Conservation (phyloP, 129 eudicot species). For the Artemisia tridentata region DNA sequence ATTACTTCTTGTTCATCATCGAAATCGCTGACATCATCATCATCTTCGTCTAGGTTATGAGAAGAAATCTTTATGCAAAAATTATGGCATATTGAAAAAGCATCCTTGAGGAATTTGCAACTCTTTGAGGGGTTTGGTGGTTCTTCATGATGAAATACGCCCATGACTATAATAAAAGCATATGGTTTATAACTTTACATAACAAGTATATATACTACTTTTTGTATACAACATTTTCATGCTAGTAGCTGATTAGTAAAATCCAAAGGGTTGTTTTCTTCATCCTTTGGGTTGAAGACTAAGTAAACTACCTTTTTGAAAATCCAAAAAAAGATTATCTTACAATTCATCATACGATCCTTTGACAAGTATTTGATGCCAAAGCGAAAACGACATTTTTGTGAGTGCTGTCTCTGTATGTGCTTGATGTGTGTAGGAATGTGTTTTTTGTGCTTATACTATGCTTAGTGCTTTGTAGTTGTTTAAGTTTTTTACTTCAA, state of each 20-base stretch:
- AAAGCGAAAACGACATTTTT: conserved; percentile 27
- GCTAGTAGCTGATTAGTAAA: conserved; percentile 26
- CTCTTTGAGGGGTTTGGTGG: conserved; percentile 47
- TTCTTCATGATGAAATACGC: conserved; percentile 42
- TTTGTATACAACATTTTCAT: conserved; percentile 17
- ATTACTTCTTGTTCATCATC: conserved; percentile 77
- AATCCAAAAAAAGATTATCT: conserved; percentile 21
- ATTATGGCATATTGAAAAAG: conserved; percentile 58
- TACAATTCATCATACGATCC: conserved; percentile 22
- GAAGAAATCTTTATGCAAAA: conserved; percentile 39
- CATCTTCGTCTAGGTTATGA: conserved; percentile 39
- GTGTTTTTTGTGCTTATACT: conserved; percentile 24
- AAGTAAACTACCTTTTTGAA: conserved; percentile 39
- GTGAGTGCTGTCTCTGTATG: conserved; percentile 12
- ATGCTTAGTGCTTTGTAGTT: conserved; percentile 37
- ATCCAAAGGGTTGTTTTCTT: conserved; percentile 27
- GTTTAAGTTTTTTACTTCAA: conserved; percentile 42
- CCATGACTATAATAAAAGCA: conserved; percentile 30
- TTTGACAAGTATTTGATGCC: conserved; percentile 35
- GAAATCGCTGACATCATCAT: conserved; percentile 34
- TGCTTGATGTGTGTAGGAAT: conserved; percentile 24
- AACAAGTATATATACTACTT: conserved; percentile 24
- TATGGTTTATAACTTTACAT: conserved; percentile 19
- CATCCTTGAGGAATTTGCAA: conserved; percentile 58
- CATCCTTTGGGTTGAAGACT: conserved; percentile 82